Conservation (phyloP, 2,329 filamentous ascomycete species). For the Leptosphaerulina australis region DNA sequence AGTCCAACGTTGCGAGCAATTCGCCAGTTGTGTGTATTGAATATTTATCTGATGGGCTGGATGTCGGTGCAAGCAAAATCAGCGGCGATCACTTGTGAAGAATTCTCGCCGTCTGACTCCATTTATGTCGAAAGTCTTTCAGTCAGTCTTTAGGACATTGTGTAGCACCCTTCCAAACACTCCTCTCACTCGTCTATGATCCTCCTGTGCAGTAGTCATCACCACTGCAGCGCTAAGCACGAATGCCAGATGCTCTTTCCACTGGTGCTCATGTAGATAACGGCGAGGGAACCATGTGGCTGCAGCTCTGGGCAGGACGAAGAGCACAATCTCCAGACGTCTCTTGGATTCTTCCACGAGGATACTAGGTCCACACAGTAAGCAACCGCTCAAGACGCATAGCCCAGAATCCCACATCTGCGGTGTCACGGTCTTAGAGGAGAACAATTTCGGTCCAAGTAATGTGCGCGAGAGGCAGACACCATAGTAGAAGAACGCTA, state of each 20-base stretch:
- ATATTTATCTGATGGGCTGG: too few species aligned
- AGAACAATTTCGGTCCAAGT: slow-evolving; percentile 71
- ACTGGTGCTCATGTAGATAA: slow-evolving; percentile 55
- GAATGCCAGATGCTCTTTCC: slow-evolving; percentile 43
- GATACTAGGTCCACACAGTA: slow-evolving; percentile 82
- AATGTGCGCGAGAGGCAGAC: slow-evolving; percentile 79
- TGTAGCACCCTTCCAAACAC: slow-evolving; percentile 37
- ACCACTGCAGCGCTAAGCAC: slow-evolving; percentile 40
- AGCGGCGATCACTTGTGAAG: not conserved
- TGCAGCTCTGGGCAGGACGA: slow-evolving; percentile 78
- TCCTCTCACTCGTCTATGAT: slow-evolving; percentile 34
- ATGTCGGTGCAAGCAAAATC: not conserved
- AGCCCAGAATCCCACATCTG: slow-evolving; percentile 66
- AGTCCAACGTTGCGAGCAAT: too few species aligned
- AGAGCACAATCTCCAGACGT: slow-evolving; percentile 76
- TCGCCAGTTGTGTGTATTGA: too few species aligned
- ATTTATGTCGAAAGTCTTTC: too few species aligned
- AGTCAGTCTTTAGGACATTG: slow-evolving; percentile 28
- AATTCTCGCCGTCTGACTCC: too few species aligned
- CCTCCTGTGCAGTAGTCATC: slow-evolving; percentile 38
- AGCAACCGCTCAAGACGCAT: slow-evolving; percentile 74
- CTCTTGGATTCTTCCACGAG: slow-evolving; percentile 70
- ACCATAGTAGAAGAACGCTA: slow-evolving; percentile 81
- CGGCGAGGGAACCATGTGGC: slow-evolving; percentile 75
- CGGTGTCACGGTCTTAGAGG: slow-evolving; percentile 59